A percentile compares a stretch with the other conserved stretches of the same genome.
Evolutionary conservation across 2,329 filamentous ascomycete species (phyloP).

Genomic region (Phyllosticta paracitricarpa): DNA sequence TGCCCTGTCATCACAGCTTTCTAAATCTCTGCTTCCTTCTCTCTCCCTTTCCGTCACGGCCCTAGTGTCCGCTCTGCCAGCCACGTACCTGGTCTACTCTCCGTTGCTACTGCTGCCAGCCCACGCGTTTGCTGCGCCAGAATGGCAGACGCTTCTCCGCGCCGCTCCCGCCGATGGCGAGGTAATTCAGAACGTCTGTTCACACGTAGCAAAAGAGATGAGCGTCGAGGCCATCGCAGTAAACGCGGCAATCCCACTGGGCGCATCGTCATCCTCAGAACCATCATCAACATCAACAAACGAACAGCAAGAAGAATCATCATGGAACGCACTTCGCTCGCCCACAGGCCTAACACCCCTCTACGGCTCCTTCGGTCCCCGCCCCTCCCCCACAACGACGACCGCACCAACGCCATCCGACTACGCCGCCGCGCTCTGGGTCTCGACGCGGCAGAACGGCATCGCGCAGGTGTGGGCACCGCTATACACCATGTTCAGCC

Average conservation of each 20-base stretch:
- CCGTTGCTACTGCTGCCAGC: constrained; percentile 48
- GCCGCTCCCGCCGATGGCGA: constrained; percentile 17
- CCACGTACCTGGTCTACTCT: constrained; percentile 45
- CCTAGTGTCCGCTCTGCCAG: constrained; percentile 21
- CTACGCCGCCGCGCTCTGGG: constrained; percentile 66
- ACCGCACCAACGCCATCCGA: constrained; percentile 35
- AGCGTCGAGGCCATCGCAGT: constrained; percentile 47
- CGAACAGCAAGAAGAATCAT: constrained; percentile 9
- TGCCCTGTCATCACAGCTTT: neutral
- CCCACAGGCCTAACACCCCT: constrained; percentile 62
- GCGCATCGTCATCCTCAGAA: constrained; percentile 21
- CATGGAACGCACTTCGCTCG: constrained; percentile 58
- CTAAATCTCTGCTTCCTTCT: constrained; percentile 14
- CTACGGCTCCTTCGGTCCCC: constrained; percentile 62
- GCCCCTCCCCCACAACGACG: constrained; percentile 12
- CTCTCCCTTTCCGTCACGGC: constrained; percentile 10
- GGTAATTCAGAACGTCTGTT: constrained; percentile 14
- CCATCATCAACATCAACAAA: constrained; percentile 21
- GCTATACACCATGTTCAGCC: constrained; percentile 85
- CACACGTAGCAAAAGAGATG: constrained; percentile 28
- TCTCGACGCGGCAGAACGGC: constrained; percentile 60
- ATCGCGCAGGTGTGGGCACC: constrained; percentile 83
- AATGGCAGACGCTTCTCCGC: constrained; percentile 26
- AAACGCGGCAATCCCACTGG: constrained; percentile 43
- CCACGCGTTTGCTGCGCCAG: constrained; percentile 30